Base-by-base conservation (phyloP, 1,284 basidiomycete species). In the Ustilago hordei region DNA sequence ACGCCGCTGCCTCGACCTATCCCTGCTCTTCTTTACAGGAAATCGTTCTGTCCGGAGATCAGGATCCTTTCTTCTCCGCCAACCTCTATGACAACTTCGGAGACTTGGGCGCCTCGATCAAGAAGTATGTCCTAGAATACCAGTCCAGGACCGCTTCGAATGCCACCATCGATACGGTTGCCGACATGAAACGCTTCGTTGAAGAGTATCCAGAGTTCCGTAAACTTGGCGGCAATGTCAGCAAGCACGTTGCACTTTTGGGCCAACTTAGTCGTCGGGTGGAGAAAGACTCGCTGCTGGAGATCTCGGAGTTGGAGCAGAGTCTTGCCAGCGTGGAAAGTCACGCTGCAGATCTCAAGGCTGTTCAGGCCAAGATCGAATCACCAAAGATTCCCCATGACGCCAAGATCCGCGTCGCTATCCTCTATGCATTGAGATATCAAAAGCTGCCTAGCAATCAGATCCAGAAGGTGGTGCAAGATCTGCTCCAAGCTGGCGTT, bases 131-230 rank as follows among this genome's bases (percentile, higher is more conserved):
- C 4, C 92, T 93, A 78, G 93, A 95, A 39, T 99, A 98, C 87
- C 94, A 96, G 87, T 91, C 92, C 23, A 83, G 87, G 45, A 89
- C 93, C 28, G 91, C 92, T 1, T 90, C 93, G 66, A 90, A 91
- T 2, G 91, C 93, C 1, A 89, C 93, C 19, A 98, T 99, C 79
- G 96, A 98, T 85, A 98, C 96, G 0, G 95, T 99, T 67, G 88
- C 92, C 8, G 97, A 99, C 84, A 84, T 85, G 84, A 83, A 82
- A 64, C 65, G 77, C 15, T 99, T 99, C 83, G 93, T 99, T 3
- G 97, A 99, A 86, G 95, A 98, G 81, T 99, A 98, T 87, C 97
- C 97, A 2, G 97, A 99, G 86, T 98, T 99, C 86, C 90, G 92
- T 78, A 95, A 95, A 84, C 89, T 99, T 36, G 95, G 97, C 4